These are phyloP conservation scores for Papilionanthe hybrid DNA, from an alignment of 116 monocot species.

Conservation along the genomic window DNA sequence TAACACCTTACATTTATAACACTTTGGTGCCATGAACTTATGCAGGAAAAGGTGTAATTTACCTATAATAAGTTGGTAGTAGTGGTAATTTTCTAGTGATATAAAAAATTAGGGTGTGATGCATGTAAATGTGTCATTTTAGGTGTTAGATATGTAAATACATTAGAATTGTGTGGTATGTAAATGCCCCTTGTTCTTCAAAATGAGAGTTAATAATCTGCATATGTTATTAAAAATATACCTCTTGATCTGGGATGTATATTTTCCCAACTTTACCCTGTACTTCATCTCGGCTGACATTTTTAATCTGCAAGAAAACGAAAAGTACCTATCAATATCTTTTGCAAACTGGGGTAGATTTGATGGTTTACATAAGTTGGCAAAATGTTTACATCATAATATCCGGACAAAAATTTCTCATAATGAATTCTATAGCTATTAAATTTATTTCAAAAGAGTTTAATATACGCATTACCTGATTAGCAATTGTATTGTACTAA, in stretches of 20 bases:
- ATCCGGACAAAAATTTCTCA: background rate
- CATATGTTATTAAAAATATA: background rate
- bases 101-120: too few relatives aligned
- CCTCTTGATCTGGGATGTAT: conserved; percentile 96
- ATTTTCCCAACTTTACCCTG: conserved; percentile 87
- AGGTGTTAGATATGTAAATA: too few relatives aligned
- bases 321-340: background rate
- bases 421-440: background rate
- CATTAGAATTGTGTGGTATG: too few relatives aligned
- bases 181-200: too few relatives aligned
- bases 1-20: too few relatives aligned
- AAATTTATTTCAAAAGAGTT: background rate
- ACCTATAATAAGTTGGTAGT: too few relatives aligned
- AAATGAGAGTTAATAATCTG: background rate
- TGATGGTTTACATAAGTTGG: too few relatives aligned
- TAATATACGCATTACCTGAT: background rate
- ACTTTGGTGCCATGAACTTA: too few relatives aligned
- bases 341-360: background rate
- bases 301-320: conserved; percentile 65
- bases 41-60: too few relatives aligned
- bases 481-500: too few relatives aligned
- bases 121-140: too few relatives aligned
- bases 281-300: conserved; percentile 59
- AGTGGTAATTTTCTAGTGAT: too few relatives aligned
- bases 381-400: background rate